Evolutionary conservation across 2,329 filamentous ascomycete species (phyloP).

Genomic region (Emergomyces orientalis): DNA sequence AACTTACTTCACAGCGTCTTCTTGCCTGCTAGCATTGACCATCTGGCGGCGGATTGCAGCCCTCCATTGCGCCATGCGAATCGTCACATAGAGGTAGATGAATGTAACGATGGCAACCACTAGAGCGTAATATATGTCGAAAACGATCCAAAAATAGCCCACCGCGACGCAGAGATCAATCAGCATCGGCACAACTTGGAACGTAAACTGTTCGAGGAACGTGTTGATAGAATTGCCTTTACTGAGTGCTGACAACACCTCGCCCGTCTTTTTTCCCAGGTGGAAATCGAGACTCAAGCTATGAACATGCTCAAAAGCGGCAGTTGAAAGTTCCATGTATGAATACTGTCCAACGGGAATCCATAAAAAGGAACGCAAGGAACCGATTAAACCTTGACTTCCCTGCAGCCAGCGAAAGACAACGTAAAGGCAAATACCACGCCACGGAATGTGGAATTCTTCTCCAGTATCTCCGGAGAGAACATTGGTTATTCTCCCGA

Average conservation of each 20-base stretch:
- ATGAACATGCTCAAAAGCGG: constrained; percentile 95
- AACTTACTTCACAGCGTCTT: constrained; percentile 81
- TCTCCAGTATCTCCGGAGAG: constrained; percentile 52
- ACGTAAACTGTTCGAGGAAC: constrained; percentile 92
- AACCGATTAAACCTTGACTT: constrained; percentile 76
- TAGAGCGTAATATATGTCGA: constrained; percentile 83
- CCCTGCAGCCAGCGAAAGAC: constrained; percentile 75
- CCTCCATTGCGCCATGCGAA: constrained; percentile 88
- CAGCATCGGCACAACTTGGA: constrained; percentile 90
- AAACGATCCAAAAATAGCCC: constrained; percentile 64
- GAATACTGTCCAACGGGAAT: constrained; percentile 96
- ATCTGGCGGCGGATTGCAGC: constrained; percentile 85
- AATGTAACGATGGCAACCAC: constrained; percentile 87
- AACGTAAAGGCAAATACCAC: constrained; percentile 65
- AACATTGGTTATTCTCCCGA: constrained; percentile 68
- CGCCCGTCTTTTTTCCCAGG: constrained; percentile 89
- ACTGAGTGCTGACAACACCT: constrained; percentile 88
- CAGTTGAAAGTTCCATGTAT: constrained; percentile 85
- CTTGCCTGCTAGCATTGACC: constrained; percentile 88
- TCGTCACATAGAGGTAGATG: constrained; percentile 91
- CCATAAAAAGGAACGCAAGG: constrained; percentile 75
- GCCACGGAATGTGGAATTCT: constrained; percentile 56
- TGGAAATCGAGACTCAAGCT: constrained; percentile 93
- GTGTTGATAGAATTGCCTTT: constrained; percentile 95
- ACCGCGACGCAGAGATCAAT: constrained; percentile 82